Evolutionary conservation across 371 early-diverging fungal genomes (phyloP).

Genomic region (Lichtheimia ramosa): DNA sequence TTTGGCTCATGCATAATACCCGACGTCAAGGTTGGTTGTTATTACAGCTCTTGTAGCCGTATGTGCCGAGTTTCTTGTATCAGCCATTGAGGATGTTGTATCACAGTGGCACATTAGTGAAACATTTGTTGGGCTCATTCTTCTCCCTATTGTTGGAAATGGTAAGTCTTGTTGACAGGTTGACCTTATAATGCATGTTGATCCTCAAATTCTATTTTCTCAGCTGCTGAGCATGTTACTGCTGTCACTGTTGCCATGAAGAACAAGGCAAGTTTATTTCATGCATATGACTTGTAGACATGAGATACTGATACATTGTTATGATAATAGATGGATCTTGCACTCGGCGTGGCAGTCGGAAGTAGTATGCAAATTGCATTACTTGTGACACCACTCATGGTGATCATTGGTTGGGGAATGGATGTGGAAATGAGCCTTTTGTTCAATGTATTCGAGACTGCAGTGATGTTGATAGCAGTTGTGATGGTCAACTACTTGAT

Average conservation of each 20-base stretch:
- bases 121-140: slow-evolving; percentile 84
- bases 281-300: not conserved
- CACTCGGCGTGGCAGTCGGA: slow-evolving; percentile 85
- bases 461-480: slow-evolving; percentile 79
- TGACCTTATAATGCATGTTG: not conserved
- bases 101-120: slow-evolving; percentile 62
- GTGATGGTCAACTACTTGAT: slow-evolving; percentile 83
- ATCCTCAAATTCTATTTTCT: not conserved
- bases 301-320: not conserved
- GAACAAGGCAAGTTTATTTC: slow-evolving; percentile 56
- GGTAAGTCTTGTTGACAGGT: not conserved
- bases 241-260: slow-evolving; percentile 82
- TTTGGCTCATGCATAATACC: not conserved
- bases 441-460: slow-evolving; percentile 82
- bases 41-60: slow-evolving; percentile 68
- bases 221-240: slow-evolving; percentile 78
- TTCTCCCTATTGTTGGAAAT: slow-evolving; percentile 85
- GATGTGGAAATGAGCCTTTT: slow-evolving; percentile 71
- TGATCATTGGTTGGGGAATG: slow-evolving; percentile 88
- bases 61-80: slow-evolving; percentile 82
- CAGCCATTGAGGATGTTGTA: slow-evolving; percentile 74
- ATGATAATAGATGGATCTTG: slow-evolving; percentile 70
- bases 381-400: slow-evolving; percentile 84
- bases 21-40: slow-evolving; percentile 1
- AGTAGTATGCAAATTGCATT: slow-evolving; percentile 92